These are phyloP conservation scores for Coemansia sp. DNA, from an alignment of 192 early-diverging fungal species.

Conservation along the genomic window DNA sequence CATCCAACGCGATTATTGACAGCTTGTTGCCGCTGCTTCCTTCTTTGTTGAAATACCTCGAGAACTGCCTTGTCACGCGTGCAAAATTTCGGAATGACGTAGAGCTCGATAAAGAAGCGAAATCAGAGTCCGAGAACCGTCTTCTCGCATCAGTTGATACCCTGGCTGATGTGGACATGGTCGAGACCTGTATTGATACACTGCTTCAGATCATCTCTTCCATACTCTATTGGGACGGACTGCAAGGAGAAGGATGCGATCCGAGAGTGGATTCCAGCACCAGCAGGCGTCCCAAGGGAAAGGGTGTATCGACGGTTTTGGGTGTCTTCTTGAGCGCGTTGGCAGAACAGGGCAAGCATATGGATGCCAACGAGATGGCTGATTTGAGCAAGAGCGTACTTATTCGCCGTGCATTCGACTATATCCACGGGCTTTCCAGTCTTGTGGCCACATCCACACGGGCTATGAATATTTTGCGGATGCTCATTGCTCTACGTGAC, in stretches of 20 bases:
- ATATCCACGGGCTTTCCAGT: conserved; percentile 14
- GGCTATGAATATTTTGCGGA: conserved; percentile 24
- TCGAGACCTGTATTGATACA: conserved; percentile 28
- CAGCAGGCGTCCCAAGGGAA: neutral
- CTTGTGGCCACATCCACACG: conserved; percentile 18
- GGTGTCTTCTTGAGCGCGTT: conserved; percentile 25
- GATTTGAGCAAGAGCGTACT: conserved; percentile 10
- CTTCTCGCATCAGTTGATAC: conserved; percentile 10
- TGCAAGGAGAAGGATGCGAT: conserved; percentile 11
- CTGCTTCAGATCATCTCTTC: conserved; percentile 32
- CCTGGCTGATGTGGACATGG: conserved; percentile 13
- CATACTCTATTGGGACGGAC: conserved; percentile 44
- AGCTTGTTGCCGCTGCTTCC: conserved; percentile 39
- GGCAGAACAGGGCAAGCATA: conserved; percentile 29
- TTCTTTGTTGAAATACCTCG: conserved; percentile 33
- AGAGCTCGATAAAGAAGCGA: neutral
- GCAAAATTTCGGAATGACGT: conserved; percentile 30
- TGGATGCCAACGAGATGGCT: conserved; percentile 21
- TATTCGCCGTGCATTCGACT: conserved; percentile 48
- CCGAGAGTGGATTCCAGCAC: neutral
- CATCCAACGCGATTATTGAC: conserved; percentile 27
- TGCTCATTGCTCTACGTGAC: conserved; percentile 27
- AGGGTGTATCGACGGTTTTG: neutral
- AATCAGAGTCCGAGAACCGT: neutral
- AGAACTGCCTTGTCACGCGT: conserved; percentile 25